Base-by-base conservation (phyloP, 148 eudicot species). In the Rhododendron vialii region DNA sequence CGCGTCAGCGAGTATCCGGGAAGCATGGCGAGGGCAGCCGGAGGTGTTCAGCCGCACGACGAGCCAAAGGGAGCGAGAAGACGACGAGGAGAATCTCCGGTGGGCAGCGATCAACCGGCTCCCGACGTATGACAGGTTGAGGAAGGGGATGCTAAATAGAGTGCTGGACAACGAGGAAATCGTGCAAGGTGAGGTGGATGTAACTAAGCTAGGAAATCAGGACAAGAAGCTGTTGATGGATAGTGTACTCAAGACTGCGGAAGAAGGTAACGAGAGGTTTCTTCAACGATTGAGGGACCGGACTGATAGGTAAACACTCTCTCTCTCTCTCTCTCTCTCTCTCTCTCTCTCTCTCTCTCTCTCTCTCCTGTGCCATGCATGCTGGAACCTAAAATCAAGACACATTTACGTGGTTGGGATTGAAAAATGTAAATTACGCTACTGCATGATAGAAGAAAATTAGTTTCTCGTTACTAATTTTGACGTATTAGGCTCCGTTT, bases 191-290 rank as follows among this genome's bases (percentile, higher is more conserved):
- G 89, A 90, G 71, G 84, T 92, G 57, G 91, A 92, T 89, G 84
- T 92, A 59, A 82, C 87, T 5, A 81, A 87, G 78, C 91, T 92
- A 63, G 93, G 91, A 41, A 26, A 71, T 17, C 85, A 86, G 18
- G 91, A 92, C 11, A 90, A 78, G 89, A 89, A 88, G 67, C 83
- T 77, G 43, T 71, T 92, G 73, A 78, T 90, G 85, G 92, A 92
- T 15, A 88, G 83, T 67, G 87, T 92, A 55, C 71, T 88, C 4
- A 89, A 88, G 88, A 86, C 81, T 80, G 84, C 89, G 0, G 91
- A 92, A 53, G 88, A 89, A 57, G 93, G 90, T 76, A 92, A 92
- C 48, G 92, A 92, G 81, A 88, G 83, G 65, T 88, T 92, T 53
- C 92, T 92, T 85, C 81, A n/a, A 24, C 84, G 89, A 38, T 87